Percentiles rank a stretch among this genome's conserved stretches.
Evolutionary conservation across 331 rosid genomes (phyloP).

Genomic region (Cucumis variabilis): DNA sequence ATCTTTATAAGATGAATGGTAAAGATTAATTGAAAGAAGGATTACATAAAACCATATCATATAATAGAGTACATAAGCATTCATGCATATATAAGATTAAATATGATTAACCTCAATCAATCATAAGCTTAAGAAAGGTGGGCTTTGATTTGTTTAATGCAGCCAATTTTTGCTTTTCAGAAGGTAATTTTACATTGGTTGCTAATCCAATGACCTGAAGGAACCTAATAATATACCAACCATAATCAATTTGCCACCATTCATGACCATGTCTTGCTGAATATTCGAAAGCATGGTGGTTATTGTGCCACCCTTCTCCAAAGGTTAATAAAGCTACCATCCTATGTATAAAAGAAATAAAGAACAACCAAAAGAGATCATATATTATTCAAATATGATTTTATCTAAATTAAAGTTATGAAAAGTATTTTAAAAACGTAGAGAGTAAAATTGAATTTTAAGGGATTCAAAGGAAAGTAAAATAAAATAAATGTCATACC

Average conservation of each 20-base stretch:
- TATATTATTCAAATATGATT: no score
- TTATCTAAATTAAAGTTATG: no score
- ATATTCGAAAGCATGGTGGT: constrained; percentile 37
- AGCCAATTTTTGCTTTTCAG: background rate
- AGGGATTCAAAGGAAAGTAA: no score
- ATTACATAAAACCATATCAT: no score
- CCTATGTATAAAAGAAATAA: constrained; percentile 38
- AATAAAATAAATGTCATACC: constrained; percentile 27
- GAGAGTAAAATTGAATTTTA: no score
- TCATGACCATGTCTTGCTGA: constrained; percentile 67
- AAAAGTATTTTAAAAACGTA: no score
- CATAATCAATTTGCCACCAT: constrained; percentile 11
- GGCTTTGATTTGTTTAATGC: background rate
- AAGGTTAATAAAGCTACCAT: constrained; percentile 61
- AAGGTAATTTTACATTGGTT: constrained; percentile 1
- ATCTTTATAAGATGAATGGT: no score
- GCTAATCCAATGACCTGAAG: constrained; percentile 18
- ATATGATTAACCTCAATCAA: background rate
- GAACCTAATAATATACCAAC: background rate
- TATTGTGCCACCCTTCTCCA: constrained; percentile 34
- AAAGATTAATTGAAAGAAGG: no score
- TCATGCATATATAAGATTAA: no score
- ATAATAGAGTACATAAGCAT: background rate
- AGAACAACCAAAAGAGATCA: no score
- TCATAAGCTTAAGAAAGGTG: background rate